Percentiles rank a stretch among this genome's conserved stretches.
Conservation (phyloP, 306 rosid genomes). For the Castanea crenata region DNA sequence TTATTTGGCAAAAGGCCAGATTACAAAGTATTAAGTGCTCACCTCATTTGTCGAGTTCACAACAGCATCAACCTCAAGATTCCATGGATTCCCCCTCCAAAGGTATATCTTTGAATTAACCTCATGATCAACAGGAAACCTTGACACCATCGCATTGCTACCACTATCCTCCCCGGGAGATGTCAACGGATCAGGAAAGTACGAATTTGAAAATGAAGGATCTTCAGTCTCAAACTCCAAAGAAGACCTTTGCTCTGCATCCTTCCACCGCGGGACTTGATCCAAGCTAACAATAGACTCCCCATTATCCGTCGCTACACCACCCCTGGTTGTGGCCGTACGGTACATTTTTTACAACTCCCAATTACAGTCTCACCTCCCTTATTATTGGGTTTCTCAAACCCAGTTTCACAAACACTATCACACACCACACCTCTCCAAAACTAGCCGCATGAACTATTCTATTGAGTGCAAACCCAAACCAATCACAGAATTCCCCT, state of each 20-base stretch:
- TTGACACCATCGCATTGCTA: slow-evolving; percentile 44
- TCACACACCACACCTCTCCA: slow-evolving; percentile 19
- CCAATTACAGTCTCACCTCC: slow-evolving; percentile 30
- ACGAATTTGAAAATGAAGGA: slow-evolving; percentile 54
- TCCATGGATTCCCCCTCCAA: slow-evolving; percentile 99
- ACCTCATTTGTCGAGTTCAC: slow-evolving; percentile 98
- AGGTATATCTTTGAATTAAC: slow-evolving; percentile 78
- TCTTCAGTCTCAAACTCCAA: slow-evolving; percentile 60
- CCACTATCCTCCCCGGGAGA: slow-evolving; percentile 51
- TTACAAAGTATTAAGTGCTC: slow-evolving; percentile 13
- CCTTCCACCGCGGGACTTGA: slow-evolving; percentile 94
- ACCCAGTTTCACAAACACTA: slow-evolving; percentile 26
- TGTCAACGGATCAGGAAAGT: slow-evolving; percentile 77
- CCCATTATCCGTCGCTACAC: slow-evolving; percentile 59
- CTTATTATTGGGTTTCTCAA: slow-evolving; percentile 14
- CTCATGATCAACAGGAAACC: slow-evolving; percentile 87
- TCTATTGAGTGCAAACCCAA: slow-evolving; percentile 4
- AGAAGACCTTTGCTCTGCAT: slow-evolving; percentile 69
- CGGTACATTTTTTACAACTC: slow-evolving; percentile 59
- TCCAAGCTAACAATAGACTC: slow-evolving; percentile 76
- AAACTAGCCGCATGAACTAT: slow-evolving; percentile 19
- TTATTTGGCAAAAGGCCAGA: slow-evolving; percentile 1
- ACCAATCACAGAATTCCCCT: slow-evolving; percentile 29
- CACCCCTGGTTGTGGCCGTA: slow-evolving; percentile 56
- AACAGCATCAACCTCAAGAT: slow-evolving; percentile 97